Evolutionary conservation across 768 basidiomycete genomes (phyloP).

Genomic region (Lactarius akahatsu): DNA sequence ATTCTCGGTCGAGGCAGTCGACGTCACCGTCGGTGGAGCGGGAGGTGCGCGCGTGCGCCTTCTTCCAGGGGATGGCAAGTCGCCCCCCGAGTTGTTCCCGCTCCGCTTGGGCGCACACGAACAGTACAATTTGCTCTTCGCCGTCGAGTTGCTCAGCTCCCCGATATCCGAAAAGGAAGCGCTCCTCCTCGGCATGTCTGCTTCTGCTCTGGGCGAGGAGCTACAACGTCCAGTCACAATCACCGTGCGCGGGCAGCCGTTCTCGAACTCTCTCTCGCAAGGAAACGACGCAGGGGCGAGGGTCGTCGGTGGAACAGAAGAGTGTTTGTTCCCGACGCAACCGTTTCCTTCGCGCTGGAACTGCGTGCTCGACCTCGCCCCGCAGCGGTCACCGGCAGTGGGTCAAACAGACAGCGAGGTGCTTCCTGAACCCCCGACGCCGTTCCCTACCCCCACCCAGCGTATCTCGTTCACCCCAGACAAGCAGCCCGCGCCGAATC

Average conservation of each 20-base stretch:
- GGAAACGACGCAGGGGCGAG: conserved; percentile 14
- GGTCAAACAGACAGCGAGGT: conserved; percentile 41
- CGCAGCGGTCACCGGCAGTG: conserved; percentile 32
- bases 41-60: conserved; percentile 51
- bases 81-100: conserved; percentile 57
- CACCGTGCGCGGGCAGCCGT: conserved; percentile 74
- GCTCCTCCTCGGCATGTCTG: conserved; percentile 31
- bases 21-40: conserved; percentile 68
- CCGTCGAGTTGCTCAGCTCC: conserved; percentile 75
- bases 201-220: conserved; percentile 17
- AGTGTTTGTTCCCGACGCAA: conserved; percentile 57
- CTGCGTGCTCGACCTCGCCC: conserved; percentile 76
- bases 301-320: not conserved
- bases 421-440: conserved; percentile 76
- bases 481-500: conserved; percentile 30
- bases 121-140: conserved; percentile 87
- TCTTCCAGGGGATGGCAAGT: conserved; percentile 49
- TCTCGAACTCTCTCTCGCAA: conserved; percentile 28
- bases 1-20: conserved; percentile 74
- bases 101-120: conserved; percentile 67
- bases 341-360: conserved; percentile 89
- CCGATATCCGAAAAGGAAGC: conserved; percentile 52
- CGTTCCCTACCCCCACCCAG: conserved; percentile 53
- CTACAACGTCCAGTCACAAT: conserved; percentile 45
- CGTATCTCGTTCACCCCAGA: conserved; percentile 28